Evolutionary conservation across 805 yeast genomes (phyloP), one percentile per base, ranked within the genome.

Genomic region (Yarrowia sp.): DNA sequence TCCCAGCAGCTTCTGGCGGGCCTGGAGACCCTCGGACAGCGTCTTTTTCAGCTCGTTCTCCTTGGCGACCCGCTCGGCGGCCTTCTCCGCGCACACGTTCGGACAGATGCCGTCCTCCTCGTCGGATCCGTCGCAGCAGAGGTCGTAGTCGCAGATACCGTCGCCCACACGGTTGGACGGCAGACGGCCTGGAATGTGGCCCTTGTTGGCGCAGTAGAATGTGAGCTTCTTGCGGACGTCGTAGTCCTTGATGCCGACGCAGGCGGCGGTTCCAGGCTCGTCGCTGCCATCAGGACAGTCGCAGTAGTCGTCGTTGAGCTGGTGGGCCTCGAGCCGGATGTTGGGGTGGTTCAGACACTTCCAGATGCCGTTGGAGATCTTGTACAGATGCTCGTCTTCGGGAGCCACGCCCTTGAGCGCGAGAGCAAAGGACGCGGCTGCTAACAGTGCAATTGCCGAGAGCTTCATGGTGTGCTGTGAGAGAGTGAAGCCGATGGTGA

Each of bases 231-330:
- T 56, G 8, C 61, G 61, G n/a, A 55, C 6, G 4, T 38, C n/a
- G 29, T 38, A 39, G 61, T 55, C 61, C 36, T 55, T 39, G 46
- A 55, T 55, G 27, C 47, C 47, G 13, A 76, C 69, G 72, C 98
- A 93, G 0, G 97, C 97, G 38, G 86, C 77, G 0, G 98, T 93
- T 0, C 97, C 97, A 0, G 97, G 97, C 72, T 94, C 98, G 75
- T 94, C 99, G 4, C 92, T 84, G 0, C 98, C 98, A 74, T 94
- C 99, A 0, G 97, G 97, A 76, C 98, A 93, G 70, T 94, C 98
- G 74, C 98, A 93, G 70, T 80, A 86, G 68, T 91, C 87, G 72
- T 94, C 97, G 71, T 93, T 93, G 67, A 93, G 80, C 69, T 85
- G 88, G 35, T 76, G 76, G 58, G 77, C 77, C 39, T 85, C 77